phyloP scores from a whole-genome alignment of 73 alveolate genomes.

The Symbiodinium natans region DNA sequence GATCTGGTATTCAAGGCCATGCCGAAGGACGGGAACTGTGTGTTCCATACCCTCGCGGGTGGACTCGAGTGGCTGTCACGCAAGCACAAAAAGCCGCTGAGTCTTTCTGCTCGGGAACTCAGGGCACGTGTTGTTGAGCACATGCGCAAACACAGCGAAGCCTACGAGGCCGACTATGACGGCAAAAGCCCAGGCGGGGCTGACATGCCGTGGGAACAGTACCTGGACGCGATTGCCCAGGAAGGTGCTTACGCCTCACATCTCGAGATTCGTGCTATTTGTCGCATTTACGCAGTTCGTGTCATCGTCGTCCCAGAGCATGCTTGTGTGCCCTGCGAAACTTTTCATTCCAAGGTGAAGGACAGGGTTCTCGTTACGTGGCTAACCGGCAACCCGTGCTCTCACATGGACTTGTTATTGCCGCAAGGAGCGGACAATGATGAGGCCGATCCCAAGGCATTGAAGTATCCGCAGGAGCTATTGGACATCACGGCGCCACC shows the following conservation, averaged over 20 bases:
- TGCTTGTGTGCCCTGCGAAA: not conserved
- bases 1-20: not conserved
- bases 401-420: not conserved
- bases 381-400: not conserved
- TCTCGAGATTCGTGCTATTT: not conserved
- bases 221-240: not conserved
- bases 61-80: no score
- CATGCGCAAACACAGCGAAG: not conserved
- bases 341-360: not conserved
- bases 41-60: not conserved
- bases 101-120: not conserved
- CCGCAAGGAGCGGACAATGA: not conserved
- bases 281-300: not conserved
- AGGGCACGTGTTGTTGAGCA: not conserved
- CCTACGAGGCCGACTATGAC: not conserved
- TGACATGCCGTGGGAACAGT: not conserved
- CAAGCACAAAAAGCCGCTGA: not conserved
- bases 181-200: not conserved
- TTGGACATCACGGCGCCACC: not conserved
- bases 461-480: not conserved
- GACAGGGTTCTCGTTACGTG: not conserved
- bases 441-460: not conserved
- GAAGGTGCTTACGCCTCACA: not conserved
- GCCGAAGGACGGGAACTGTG: not conserved
- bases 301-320: not conserved